A percentile compares a stretch with the other conserved stretches of the same genome.
Evolutionary conservation across 345 rosid genomes (phyloP).

Genomic region (Clausena lansium): DNA sequence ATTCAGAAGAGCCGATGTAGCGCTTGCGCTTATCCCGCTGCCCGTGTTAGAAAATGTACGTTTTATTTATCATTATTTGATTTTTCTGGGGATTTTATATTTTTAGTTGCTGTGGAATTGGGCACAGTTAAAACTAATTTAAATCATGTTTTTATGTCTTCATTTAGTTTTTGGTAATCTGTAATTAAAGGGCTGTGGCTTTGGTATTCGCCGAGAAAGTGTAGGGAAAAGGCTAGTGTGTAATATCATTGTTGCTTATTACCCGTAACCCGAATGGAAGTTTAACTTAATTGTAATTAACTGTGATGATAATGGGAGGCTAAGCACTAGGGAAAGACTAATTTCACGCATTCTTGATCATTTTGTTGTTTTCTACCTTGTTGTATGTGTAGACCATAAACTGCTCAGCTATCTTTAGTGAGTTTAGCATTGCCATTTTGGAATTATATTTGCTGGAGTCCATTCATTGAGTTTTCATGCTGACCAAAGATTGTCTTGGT

Average conservation of each 20-base stretch:
- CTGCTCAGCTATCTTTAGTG: neutral
- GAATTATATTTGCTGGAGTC: neutral
- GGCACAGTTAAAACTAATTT: neutral
- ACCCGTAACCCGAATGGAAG: neutral
- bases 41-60: conserved; percentile 59
- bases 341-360: neutral
- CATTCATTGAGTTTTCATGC: neutral
- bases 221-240: neutral
- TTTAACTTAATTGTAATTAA: neutral
- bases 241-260: neutral
- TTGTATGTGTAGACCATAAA: neutral
- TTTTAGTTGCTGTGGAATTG: neutral
- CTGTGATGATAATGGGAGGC: neutral
- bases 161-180: neutral
- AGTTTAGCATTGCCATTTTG: neutral
- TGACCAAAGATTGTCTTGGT: neutral
- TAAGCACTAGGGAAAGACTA: neutral
- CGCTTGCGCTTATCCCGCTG: conserved; percentile 75
- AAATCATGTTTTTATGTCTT: neutral
- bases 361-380: neutral
- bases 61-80: neutral
- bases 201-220: neutral
- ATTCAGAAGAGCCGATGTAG: conserved; percentile 80
- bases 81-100: neutral
- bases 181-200: neutral